A percentile compares a stretch with the other conserved stretches of the same genome.
Conservation (phyloP, 148 eudicot species). For the Gaultheria prostrata region DNA sequence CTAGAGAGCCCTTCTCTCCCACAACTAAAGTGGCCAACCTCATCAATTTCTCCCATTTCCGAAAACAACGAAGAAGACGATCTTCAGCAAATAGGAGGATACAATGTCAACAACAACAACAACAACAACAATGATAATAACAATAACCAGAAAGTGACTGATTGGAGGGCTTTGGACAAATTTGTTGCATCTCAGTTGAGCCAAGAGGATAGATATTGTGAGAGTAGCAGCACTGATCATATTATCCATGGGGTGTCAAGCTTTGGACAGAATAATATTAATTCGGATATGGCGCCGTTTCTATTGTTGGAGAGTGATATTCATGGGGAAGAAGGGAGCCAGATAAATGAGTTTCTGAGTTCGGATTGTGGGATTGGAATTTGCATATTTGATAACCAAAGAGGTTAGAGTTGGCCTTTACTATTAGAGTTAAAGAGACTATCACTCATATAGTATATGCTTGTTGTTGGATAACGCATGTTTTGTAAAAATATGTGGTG, state of each 20-base stretch:
- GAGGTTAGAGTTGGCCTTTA: not conserved
- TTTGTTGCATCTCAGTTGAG: conserved; percentile 23
- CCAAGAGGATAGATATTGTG: conserved; percentile 7
- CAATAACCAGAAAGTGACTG: conserved; percentile 5
- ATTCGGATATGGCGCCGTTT: conserved; percentile 39
- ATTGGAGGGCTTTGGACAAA: conserved; percentile 18
- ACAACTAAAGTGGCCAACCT: conserved; percentile 38
- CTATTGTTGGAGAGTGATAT: conserved; percentile 50
- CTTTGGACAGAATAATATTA: conserved; percentile 24
- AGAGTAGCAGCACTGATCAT: not conserved
- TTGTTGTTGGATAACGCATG: not conserved
- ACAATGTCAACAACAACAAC: not conserved
- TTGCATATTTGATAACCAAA: conserved; percentile 66
- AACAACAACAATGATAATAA: not conserved
- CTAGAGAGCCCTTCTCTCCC: conserved; percentile 70
- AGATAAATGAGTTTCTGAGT: conserved; percentile 42
- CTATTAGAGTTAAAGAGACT: not conserved
- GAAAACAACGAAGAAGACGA: conserved; percentile 24
- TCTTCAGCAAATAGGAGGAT: not conserved
- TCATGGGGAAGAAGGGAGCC: conserved; percentile 34
- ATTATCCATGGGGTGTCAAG: conserved; percentile 20
- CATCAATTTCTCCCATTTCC: conserved; percentile 43
- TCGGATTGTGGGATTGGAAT: conserved; percentile 57
- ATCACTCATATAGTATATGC: not conserved
- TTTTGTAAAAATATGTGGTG: conserved; percentile 12